These are phyloP conservation scores for Ramaria rubella DNA, from an alignment of 768 basidiomycete genomes.

Conservation along the genomic window DNA sequence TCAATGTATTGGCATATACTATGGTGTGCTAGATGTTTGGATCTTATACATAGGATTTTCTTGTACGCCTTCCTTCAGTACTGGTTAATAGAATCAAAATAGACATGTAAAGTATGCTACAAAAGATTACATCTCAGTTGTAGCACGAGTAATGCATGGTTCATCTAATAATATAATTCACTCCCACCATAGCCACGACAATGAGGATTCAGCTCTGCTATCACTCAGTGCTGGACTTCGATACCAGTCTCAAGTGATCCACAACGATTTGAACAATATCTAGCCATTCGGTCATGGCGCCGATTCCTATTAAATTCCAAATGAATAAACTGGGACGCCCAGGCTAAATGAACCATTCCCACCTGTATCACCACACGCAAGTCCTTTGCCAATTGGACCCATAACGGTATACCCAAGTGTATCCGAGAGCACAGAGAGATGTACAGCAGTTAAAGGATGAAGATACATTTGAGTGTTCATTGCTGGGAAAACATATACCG, in stretches of 20 bases:
- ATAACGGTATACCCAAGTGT: conserved; percentile 73
- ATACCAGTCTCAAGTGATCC: conserved; percentile 34
- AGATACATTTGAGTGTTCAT: conserved; percentile 99
- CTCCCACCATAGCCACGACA: too few relatives aligned
- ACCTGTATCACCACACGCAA: conserved; percentile 94
- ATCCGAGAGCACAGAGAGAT: conserved; percentile 68
- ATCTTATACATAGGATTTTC: not conserved
- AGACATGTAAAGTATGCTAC: too few relatives aligned
- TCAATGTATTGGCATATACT: not conserved
- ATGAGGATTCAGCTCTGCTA: too few relatives aligned
- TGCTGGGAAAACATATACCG: conserved; percentile 89
- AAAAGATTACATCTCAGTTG: too few relatives aligned
- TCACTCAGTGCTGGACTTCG: not conserved
- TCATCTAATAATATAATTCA: too few relatives aligned
- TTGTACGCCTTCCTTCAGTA: too few relatives aligned
- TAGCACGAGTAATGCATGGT: too few relatives aligned
- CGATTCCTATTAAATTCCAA: conserved; percentile 48
- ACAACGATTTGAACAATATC: conserved; percentile 78
- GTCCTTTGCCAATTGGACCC: conserved; percentile 80
- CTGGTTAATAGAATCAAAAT: too few relatives aligned
- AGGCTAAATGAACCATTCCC: conserved; percentile 17
- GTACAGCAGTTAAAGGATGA: conserved; percentile 84
- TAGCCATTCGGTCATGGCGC: conserved; percentile 95
- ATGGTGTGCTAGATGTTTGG: not conserved
- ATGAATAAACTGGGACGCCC: conserved; percentile 1